A percentile compares a stretch with the other conserved stretches of the same genome.
Evolutionary conservation across 768 basidiomycete species (phyloP).

Genomic region (Suillus decipiens): DNA sequence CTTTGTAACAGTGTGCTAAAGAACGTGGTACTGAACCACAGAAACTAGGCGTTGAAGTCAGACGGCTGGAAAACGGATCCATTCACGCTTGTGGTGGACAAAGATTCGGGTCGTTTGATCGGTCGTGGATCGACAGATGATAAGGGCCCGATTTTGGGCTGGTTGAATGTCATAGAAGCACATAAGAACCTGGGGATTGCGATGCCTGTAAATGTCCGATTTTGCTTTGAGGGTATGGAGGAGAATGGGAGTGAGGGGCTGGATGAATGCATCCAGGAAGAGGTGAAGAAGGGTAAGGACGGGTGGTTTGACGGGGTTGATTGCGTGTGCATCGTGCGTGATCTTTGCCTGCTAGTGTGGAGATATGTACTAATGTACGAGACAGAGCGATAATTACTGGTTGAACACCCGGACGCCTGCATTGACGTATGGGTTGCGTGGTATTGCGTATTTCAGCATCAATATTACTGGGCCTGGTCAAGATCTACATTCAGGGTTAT

Average conservation of each 20-base stretch:
- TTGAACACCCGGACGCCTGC: constrained; percentile 29
- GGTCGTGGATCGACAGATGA: constrained; percentile 91
- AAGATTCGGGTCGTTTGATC: constrained; percentile 60
- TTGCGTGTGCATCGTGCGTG: constrained; percentile 86
- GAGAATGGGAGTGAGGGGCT: constrained; percentile 91
- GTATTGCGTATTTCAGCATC: constrained; percentile 84
- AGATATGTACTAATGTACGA: neutral
- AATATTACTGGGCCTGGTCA: constrained; percentile 80
- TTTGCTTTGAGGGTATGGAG: constrained; percentile 98
- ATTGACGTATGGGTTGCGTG: constrained; percentile 79
- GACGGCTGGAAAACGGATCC: constrained; percentile 93
- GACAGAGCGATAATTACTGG: constrained; percentile 93
- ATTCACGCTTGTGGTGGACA: constrained; percentile 61
- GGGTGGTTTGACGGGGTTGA: constrained; percentile 88
- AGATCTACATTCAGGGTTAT: constrained; percentile 90
- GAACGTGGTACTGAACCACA: neutral
- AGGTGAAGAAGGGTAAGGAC: constrained; percentile 62
- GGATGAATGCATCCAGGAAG: constrained; percentile 79
- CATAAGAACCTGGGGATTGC: constrained; percentile 65
- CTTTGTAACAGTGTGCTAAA: neutral
- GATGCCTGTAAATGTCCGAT: constrained; percentile 86
- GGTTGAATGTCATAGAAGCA: constrained; percentile 88
- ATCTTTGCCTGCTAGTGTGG: neutral
- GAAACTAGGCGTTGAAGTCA: constrained; percentile 40
- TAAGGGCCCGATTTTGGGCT: constrained; percentile 87